Evolutionary conservation across 352 stramenopile genomes (phyloP).

Genomic region (Globisporangium spinosum): DNA sequence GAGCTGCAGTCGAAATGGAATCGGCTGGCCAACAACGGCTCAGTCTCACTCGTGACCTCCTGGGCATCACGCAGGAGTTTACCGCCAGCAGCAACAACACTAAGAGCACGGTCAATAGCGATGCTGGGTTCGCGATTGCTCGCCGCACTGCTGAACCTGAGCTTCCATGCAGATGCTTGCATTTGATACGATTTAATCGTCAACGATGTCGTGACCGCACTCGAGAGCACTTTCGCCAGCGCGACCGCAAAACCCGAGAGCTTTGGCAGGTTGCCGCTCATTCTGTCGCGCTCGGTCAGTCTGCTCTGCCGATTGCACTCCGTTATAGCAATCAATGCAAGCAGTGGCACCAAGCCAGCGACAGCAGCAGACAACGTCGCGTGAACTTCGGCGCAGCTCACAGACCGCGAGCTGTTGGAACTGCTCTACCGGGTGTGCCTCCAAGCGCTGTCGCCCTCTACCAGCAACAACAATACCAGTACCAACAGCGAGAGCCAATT

Average conservation of each 20-base stretch:
- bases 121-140: slow-evolving; percentile 8
- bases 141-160: slow-evolving; percentile 64
- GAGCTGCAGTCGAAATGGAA: slow-evolving; percentile 23
- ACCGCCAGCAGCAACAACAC: not conserved
- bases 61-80: slow-evolving; percentile 4
- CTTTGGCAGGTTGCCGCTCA: slow-evolving; percentile 25
- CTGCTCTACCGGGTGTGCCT: slow-evolving; percentile 34
- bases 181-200: slow-evolving; percentile 36
- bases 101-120: not conserved
- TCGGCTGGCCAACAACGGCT: not conserved
- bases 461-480: not conserved
- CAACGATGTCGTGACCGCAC: slow-evolving; percentile 14
- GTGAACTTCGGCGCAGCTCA: slow-evolving; percentile 15
- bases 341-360: not conserved
- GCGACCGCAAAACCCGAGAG: slow-evolving; percentile 5
- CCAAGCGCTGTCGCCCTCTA: slow-evolving; percentile 15
- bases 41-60: not conserved
- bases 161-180: slow-evolving; percentile 31
- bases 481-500: not conserved
- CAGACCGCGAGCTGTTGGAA: slow-evolving; percentile 19
- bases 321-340: slow-evolving; percentile 4
- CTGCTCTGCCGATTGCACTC: slow-evolving; percentile 62
- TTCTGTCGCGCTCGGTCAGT: slow-evolving; percentile 40
- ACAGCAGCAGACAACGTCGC: not conserved
- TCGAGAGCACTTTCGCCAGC: slow-evolving; percentile 25